These are phyloP conservation scores for Taxillus chinensis DNA, from an alignment of 164 flowering plant genomes.

Conservation along the genomic window DNA sequence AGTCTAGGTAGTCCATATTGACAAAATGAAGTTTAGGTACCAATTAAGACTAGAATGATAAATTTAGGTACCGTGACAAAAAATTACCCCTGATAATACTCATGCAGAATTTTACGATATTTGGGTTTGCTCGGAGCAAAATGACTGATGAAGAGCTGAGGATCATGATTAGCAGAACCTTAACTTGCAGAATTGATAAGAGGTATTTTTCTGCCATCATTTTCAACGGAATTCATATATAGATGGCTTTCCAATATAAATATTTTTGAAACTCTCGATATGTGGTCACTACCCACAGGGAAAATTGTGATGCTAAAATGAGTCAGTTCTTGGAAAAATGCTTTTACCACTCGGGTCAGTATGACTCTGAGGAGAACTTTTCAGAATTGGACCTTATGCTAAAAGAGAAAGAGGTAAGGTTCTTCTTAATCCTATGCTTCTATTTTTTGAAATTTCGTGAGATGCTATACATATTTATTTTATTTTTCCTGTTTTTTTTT, in stretches of 20 bases:
- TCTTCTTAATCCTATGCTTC: background rate
- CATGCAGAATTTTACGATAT: constrained; percentile 55
- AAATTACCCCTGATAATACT: no score
- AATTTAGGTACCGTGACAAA: no score
- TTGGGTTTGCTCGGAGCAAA: constrained; percentile 69
- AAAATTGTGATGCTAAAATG: constrained; percentile 78
- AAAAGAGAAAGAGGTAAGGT: constrained; percentile 59
- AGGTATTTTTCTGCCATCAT: constrained; percentile 22
- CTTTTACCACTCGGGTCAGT: constrained; percentile 87
- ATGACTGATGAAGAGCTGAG: constrained; percentile 66
- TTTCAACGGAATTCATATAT: background rate
- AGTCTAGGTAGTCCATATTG: no score
- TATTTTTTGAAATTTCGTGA: background rate
- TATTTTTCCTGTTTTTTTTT: background rate
- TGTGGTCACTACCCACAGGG: constrained; percentile 33
- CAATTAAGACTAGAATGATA: no score
- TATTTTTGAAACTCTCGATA: background rate
- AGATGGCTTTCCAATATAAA: background rate
- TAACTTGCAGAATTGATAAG: constrained; percentile 73
- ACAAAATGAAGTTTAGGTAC: no score
- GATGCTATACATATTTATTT: no score
- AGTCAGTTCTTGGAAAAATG: constrained; percentile 69
- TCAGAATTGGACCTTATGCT: constrained; percentile 51
- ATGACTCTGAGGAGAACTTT: constrained; percentile 70
- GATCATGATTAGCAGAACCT: constrained; percentile 50